Conservation (phyloP, 1,284 basidiomycete genomes). For the Rhodotorula glutinis region DNA sequence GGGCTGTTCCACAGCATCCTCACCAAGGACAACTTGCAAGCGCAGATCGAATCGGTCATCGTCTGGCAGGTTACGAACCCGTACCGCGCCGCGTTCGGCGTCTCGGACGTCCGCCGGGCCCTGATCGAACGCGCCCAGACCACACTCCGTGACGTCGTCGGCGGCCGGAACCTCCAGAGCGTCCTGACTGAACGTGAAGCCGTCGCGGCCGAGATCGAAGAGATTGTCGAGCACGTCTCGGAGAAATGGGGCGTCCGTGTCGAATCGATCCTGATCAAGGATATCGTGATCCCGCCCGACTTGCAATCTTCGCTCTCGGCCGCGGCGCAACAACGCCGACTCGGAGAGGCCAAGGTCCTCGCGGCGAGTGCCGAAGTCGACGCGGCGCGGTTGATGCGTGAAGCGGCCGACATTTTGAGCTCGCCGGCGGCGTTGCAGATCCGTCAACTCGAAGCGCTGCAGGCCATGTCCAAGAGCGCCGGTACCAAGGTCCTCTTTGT, state of each 20-base stretch:
- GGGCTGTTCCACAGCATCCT: conserved; percentile 44
- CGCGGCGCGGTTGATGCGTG: conserved; percentile 26
- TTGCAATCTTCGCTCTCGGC: conserved; percentile 87
- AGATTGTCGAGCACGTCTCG: conserved; percentile 63
- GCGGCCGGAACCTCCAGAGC: conserved; percentile 55
- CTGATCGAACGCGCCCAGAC: conserved; percentile 92
- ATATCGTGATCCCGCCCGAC: conserved; percentile 88
- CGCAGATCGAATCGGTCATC: conserved; percentile 81
- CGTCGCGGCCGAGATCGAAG: conserved; percentile 91
- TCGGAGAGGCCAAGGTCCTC: conserved; percentile 94
- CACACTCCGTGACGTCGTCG: conserved; percentile 82
- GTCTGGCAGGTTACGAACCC: conserved; percentile 66
- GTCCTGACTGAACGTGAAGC: conserved; percentile 78
- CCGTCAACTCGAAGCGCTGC: conserved; percentile 57
- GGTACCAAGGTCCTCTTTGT: conserved; percentile 36
- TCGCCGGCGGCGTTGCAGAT: conserved; percentile 70
- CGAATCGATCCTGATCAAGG: conserved; percentile 43
- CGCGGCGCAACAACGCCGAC: conserved; percentile 87
- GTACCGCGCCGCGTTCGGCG: conserved; percentile 88
- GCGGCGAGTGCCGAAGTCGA: conserved; percentile 78
- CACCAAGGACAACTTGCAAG: conserved; percentile 76
- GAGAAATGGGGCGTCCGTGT: conserved; percentile 83
- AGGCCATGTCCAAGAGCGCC: conserved; percentile 31
- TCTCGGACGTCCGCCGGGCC: conserved; percentile 79
- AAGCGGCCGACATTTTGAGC: conserved; percentile 28